phyloP scores from a whole-genome alignment of 305 asterid genomes.

The Fraxinus albicans region DNA sequence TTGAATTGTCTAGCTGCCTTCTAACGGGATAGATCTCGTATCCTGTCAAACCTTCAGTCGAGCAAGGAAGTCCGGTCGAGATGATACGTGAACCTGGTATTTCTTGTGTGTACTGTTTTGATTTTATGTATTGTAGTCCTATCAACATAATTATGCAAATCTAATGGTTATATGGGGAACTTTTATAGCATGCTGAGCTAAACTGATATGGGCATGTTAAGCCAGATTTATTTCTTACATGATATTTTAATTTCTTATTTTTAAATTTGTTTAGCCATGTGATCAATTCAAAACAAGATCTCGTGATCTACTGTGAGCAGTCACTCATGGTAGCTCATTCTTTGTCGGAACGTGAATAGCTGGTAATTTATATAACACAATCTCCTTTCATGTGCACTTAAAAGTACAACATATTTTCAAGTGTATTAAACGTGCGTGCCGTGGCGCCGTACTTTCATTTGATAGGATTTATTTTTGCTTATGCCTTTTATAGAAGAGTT shows the following conservation, averaged over 20 bases:
- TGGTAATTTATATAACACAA: not conserved
- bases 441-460: not conserved
- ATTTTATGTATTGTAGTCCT: not conserved
- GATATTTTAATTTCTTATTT: not conserved
- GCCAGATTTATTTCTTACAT: not conserved
- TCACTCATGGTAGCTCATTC: not conserved
- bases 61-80: not conserved
- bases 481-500: not conserved
- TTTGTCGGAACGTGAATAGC: not conserved
- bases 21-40: not conserved
- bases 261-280: not conserved
- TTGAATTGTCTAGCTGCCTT: slow-evolving; percentile 20
- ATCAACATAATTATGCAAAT: not conserved
- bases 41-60: not conserved
- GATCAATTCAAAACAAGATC: not conserved
- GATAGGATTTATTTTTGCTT: not conserved
- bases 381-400: not conserved
- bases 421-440: not conserved
- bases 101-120: not conserved
- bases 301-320: not conserved
- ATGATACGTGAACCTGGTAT: not conserved
- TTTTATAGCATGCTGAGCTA: not conserved
- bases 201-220: not conserved
- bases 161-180: not conserved
- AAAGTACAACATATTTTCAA: not conserved